A percentile compares a stretch with the other conserved stretches of the same genome.
These are phyloP conservation scores for Suillus brevipes DNA, from an alignment of 768 basidiomycete species.

Conservation along the genomic window DNA sequence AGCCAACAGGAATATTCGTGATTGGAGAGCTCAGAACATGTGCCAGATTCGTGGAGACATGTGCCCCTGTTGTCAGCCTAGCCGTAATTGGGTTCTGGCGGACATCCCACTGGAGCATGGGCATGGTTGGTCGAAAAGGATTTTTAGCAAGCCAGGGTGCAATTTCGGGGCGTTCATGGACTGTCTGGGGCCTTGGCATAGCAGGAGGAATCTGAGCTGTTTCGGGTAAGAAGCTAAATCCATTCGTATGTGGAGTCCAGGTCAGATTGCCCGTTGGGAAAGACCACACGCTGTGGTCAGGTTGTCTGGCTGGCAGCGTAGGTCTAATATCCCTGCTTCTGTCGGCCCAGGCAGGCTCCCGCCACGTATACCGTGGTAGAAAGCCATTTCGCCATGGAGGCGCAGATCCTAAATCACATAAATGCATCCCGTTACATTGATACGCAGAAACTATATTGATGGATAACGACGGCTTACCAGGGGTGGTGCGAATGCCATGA, in stretches of 20 bases:
- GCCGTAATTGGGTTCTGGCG: conserved; percentile 33
- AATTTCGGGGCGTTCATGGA: conserved; percentile 24
- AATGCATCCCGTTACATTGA: not conserved
- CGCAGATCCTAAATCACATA: conserved; percentile 10
- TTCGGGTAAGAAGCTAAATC: conserved; percentile 6
- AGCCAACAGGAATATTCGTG: conserved; percentile 23
- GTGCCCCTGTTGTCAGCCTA: conserved; percentile 31
- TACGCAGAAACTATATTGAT: not conserved
- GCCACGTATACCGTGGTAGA: not conserved
- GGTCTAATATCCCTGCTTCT: not conserved
- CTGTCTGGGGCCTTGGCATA: conserved; percentile 17
- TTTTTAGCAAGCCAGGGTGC: conserved; percentile 33
- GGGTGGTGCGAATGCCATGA: conserved; percentile 18
- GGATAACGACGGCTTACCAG: conserved; percentile 16
- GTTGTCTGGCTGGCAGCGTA: conserved; percentile 18
- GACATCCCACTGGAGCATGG: conserved; percentile 38
- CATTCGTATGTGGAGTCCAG: conserved; percentile 28
- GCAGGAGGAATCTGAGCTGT: conserved; percentile 25
- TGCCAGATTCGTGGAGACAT: conserved; percentile 25
- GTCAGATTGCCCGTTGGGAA: conserved; percentile 27
- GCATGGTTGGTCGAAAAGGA: conserved; percentile 28
- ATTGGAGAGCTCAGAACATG: conserved; percentile 23
- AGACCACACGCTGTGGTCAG: conserved; percentile 25
- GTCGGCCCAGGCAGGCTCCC: not conserved
- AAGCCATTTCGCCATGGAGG: conserved; percentile 6